A percentile compares a stretch with the other conserved stretches of the same genome.
Conservation (phyloP, 306 rosid species). For the Prunus salicina region DNA sequence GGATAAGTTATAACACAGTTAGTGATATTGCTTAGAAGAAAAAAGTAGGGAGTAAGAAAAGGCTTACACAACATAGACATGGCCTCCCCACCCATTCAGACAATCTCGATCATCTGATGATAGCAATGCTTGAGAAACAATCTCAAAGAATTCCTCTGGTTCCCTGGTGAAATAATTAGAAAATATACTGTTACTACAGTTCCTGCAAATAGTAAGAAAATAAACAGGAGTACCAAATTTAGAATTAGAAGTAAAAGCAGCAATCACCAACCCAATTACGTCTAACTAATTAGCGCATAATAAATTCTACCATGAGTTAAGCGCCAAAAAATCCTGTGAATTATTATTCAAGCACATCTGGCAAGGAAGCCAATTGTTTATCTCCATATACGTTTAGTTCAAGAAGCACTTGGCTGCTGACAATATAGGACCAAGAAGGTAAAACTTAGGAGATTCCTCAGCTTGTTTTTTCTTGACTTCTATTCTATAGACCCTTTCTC, state of each 20-base stretch:
- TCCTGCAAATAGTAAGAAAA: not conserved
- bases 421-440: not conserved
- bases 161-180: conserved; percentile 53
- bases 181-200: not conserved
- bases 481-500: not conserved
- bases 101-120: conserved; percentile 98
- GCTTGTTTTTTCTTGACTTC: not conserved
- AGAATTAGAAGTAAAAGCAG: not conserved
- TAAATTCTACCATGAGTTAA: conserved; percentile 8
- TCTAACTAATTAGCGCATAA: not conserved
- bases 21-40: not conserved
- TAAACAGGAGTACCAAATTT: not conserved
- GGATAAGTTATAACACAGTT: not conserved
- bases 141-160: conserved; percentile 91
- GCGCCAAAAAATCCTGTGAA: not conserved
- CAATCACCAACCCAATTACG: not conserved
- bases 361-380: not conserved
- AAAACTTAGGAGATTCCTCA: not conserved
- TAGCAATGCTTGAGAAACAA: conserved; percentile 87
- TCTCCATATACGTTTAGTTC: not conserved
- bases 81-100: conserved; percentile 99
- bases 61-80: conserved; percentile 89
- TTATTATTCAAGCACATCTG: not conserved
- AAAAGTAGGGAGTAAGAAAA: not conserved
- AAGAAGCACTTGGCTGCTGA: not conserved